phyloP scores from a whole-genome alignment of 2,329 filamentous ascomycete genomes.

The Taxawa tesnikishii region DNA sequence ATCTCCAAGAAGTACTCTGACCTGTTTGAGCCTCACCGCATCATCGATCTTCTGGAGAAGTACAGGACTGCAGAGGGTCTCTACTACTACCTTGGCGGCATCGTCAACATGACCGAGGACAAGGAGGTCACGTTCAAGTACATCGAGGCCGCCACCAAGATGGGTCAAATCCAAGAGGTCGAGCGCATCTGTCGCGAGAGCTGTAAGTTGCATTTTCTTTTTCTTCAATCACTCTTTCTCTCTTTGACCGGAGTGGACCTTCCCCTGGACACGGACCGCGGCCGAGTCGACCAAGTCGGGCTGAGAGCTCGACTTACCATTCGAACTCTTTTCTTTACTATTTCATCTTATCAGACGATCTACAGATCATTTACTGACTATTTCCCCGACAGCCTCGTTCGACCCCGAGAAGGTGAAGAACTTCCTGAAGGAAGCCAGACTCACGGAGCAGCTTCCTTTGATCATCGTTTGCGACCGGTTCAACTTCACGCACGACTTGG shows the following conservation, averaged over 20 bases:
- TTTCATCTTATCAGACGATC: too few species aligned
- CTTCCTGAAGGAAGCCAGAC: conserved; percentile 91
- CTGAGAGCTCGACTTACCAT: too few species aligned
- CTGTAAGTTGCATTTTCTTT: conserved; percentile 24
- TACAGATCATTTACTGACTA: too few species aligned
- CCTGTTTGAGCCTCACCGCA: conserved; percentile 69
- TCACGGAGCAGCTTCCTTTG: conserved; percentile 84
- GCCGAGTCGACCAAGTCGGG: too few species aligned
- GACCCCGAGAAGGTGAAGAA: conserved; percentile 97
- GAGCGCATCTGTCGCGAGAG: conserved; percentile 95
- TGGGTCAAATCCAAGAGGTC: conserved; percentile 88
- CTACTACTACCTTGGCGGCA: conserved; percentile 95
- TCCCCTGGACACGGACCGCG: neutral
- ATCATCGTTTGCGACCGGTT: conserved; percentile 99
- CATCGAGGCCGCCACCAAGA: conserved; percentile 89
- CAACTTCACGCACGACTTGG: conserved; percentile 95
- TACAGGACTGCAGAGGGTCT: conserved; percentile 94
- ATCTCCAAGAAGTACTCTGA: conserved; percentile 98
- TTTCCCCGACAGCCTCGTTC: conserved; percentile 45
- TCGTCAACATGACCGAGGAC: conserved; percentile 94
- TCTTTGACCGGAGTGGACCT: conserved; percentile 1
- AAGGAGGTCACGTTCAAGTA: conserved; percentile 98
- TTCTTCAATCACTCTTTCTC: neutral
- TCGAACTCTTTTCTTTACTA: too few species aligned
- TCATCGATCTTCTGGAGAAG: conserved; percentile 94